These are phyloP conservation scores for Chrysoporthe austroafricana DNA, from an alignment of 2,329 filamentous ascomycete genomes.

Conservation along the genomic window DNA sequence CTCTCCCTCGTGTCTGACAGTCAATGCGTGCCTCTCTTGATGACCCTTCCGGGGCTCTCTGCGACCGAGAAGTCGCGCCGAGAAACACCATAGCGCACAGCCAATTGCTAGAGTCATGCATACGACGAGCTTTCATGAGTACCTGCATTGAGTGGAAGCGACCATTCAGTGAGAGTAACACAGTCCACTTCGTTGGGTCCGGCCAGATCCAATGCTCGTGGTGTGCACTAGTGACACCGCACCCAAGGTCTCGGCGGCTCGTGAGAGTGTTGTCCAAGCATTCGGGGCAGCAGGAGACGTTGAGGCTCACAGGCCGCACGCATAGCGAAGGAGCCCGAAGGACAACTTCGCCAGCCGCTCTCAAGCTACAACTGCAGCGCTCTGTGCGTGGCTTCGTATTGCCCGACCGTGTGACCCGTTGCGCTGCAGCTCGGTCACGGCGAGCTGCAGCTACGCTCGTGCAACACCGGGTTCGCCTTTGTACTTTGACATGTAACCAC, in stretches of 20 bases:
- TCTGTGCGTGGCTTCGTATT: conserved; percentile 4
- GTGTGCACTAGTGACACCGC: background rate
- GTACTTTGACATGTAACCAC: background rate
- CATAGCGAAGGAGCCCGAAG: background rate
- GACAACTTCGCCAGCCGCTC: background rate
- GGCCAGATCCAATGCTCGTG: background rate
- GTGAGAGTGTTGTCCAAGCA: background rate
- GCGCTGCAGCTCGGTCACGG: conserved; percentile 11
- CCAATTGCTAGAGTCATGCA: background rate
- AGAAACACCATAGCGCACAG: background rate
- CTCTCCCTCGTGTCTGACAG: background rate
- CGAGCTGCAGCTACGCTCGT: background rate
- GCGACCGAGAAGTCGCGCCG: background rate
- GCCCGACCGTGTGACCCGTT: background rate
- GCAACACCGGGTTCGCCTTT: background rate
- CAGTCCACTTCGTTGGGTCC: background rate
- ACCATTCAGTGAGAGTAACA: background rate
- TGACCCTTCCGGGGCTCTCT: background rate
- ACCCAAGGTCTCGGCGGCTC: background rate
- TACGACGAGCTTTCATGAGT: background rate
- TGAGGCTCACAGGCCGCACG: background rate
- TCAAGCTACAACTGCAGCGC: background rate
- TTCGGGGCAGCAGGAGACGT: background rate
- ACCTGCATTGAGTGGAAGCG: background rate
- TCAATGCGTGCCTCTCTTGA: background rate